Evolutionary conservation across 2,329 filamentous ascomycete genomes (phyloP).

Genomic region (Lasiodiplodia sp.): DNA sequence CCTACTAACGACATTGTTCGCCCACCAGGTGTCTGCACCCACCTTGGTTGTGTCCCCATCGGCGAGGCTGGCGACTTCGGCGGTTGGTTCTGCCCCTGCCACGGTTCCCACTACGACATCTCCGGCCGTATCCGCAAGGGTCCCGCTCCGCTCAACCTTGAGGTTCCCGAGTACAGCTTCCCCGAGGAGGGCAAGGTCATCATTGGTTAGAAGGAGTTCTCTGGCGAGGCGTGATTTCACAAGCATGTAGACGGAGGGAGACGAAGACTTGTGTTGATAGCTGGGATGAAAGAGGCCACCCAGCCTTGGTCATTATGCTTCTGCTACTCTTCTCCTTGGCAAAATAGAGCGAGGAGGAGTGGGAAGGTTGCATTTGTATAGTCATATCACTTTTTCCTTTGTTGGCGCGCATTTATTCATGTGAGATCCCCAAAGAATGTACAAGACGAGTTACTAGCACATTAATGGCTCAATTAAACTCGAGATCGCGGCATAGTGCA

Average conservation of each 20-base stretch:
- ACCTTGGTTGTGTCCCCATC: conserved; percentile 98
- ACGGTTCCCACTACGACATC: conserved; percentile 99
- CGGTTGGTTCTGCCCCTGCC: conserved; percentile 99
- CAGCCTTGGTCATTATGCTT: conserved; percentile 23
- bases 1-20: conserved; percentile 35
- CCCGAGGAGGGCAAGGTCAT: conserved; percentile 85
- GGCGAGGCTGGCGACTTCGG: conserved; percentile 98
- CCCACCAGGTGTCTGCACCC: conserved; percentile 88
- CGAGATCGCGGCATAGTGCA: not conserved
- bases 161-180: conserved; percentile 93
- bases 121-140: conserved; percentile 98
- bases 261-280: conserved; percentile 28
- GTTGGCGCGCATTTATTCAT: conserved; percentile 18
- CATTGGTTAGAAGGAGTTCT: conserved; percentile 71
- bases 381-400: conserved; percentile 28
- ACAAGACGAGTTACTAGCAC: conserved; percentile 16
- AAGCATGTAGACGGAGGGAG: conserved; percentile 23
- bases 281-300: conserved; percentile 27
- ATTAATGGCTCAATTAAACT: conserved; percentile 13
- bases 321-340: conserved; percentile 28
- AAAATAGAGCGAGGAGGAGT: conserved; percentile 20
- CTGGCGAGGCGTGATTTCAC: not conserved
- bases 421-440: conserved; percentile 26
- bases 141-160: conserved; percentile 95
- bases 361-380: conserved; percentile 26